Evolutionary conservation across 345 rosid species (phyloP).

Genomic region (Corchorus olitorius): DNA sequence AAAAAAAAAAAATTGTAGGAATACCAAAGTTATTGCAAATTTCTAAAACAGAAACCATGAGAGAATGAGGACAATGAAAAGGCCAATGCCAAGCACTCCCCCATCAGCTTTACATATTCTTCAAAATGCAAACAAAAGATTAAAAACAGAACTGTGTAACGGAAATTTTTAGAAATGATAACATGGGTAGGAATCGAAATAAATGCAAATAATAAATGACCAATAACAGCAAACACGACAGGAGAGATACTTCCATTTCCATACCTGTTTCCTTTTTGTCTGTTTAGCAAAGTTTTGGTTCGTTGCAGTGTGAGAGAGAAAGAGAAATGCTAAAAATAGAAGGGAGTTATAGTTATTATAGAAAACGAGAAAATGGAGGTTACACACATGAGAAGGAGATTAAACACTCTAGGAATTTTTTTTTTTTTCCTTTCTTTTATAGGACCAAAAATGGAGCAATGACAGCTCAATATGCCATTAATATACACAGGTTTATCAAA

Average conservation of each 20-base stretch:
- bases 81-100: conserved; percentile 19
- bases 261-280: neutral
- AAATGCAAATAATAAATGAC: conserved; percentile 10
- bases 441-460: neutral
- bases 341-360: conserved; percentile 17
- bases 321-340: conserved; percentile 37
- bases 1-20: neutral
- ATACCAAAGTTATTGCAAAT: conserved; percentile 10
- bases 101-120: conserved; percentile 19
- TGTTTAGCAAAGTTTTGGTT: conserved; percentile 4
- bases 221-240: neutral
- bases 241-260: conserved; percentile 8
- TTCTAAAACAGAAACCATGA: neutral
- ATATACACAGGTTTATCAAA: neutral
- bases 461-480: neutral
- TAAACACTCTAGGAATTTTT: conserved; percentile 7
- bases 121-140: conserved; percentile 4
- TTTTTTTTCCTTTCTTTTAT: neutral
- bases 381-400: conserved; percentile 29
- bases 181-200: conserved; percentile 17
- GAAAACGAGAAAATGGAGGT: conserved; percentile 25
- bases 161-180: conserved; percentile 4
- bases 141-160: conserved; percentile 15
- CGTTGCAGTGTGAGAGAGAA: conserved; percentile 9
- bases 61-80: conserved; percentile 12